phyloP scores from a whole-genome alignment of 169 alveolate species.

The Perkinsus marinus region DNA sequence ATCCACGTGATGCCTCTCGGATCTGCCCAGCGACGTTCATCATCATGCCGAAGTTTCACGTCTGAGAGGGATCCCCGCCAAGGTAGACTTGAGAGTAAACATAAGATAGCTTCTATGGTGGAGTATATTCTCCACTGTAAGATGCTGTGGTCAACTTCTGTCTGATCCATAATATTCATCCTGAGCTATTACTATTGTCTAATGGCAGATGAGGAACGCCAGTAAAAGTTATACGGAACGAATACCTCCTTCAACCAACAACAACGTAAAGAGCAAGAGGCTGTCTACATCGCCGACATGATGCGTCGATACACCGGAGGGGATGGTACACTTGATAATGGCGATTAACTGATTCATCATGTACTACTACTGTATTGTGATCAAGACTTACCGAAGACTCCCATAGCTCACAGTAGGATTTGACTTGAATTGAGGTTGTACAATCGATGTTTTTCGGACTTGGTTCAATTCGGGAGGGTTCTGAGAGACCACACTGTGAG shows the following conservation, averaged over 20 bases:
- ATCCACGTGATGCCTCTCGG: too few species aligned
- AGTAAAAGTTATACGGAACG: not conserved
- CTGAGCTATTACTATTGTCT: not conserved
- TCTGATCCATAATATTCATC: not conserved
- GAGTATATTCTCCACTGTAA: too few species aligned
- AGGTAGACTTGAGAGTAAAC: too few species aligned
- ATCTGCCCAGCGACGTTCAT: too few species aligned
- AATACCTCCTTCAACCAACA: not conserved
- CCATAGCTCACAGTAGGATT: not conserved
- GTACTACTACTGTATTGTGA: too few species aligned
- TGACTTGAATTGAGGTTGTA: not conserved
- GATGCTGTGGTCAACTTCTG: too few species aligned
- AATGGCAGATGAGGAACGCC: not conserved
- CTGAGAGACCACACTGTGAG: not conserved
- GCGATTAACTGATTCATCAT: too few species aligned
- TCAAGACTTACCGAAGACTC: not conserved
- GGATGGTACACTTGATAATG: not conserved
- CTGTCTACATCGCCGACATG: not conserved
- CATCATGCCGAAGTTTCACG: too few species aligned
- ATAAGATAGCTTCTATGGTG: too few species aligned
- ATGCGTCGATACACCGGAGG: not conserved
- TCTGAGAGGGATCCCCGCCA: too few species aligned
- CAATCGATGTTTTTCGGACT: not conserved
- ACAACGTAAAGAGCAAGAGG: not conserved
- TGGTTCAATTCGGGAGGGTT: not conserved